A percentile compares a stretch with the other conserved stretches of the same genome.
phyloP scores from a whole-genome alignment of 805 yeast species.

The Blastobotrys mokoenaii region DNA sequence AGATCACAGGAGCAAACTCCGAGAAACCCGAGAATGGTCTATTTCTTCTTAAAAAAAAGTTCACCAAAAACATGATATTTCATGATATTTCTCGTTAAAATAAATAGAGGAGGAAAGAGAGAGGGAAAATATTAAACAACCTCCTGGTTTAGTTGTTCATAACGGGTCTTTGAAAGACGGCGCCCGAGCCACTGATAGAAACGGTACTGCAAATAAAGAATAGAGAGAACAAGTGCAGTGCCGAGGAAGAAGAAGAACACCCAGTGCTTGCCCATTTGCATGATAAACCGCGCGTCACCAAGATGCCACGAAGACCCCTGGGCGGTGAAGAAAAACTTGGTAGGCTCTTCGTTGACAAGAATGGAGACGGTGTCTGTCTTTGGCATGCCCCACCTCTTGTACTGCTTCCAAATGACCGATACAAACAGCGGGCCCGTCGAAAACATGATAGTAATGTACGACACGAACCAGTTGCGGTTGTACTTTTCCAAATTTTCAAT shows the following conservation, averaged over 20 bases:
- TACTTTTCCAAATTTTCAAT: slow-evolving; percentile 55
- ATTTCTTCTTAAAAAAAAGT: too few relatives aligned
- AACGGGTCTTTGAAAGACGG: too few relatives aligned
- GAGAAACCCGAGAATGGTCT: too few relatives aligned
- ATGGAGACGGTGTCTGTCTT: not conserved
- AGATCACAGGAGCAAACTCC: too few relatives aligned
- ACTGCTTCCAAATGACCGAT: slow-evolving; percentile 80
- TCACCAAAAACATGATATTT: too few relatives aligned
- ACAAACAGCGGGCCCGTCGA: slow-evolving; percentile 88
- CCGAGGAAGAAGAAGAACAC: slow-evolving; percentile 65
- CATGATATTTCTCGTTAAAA: too few relatives aligned
- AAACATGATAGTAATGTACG: slow-evolving; percentile 86
- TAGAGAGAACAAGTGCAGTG: slow-evolving; percentile 20
- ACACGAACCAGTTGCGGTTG: slow-evolving; percentile 72
- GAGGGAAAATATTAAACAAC: too few relatives aligned
- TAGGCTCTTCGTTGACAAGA: slow-evolving; percentile 31
- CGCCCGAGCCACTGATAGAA: slow-evolving; percentile 3
- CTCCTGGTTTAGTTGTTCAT: too few relatives aligned
- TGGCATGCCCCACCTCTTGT: slow-evolving; percentile 40
- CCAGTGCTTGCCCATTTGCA: slow-evolving; percentile 66
- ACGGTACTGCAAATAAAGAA: slow-evolving; percentile 4
- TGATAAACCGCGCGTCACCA: slow-evolving; percentile 76
- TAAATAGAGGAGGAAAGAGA: too few relatives aligned
- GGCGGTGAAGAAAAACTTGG: slow-evolving; percentile 52
- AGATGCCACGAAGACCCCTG: slow-evolving; percentile 91